Conservation (phyloP, 2,329 filamentous ascomycete species). For the Elsinoe batatas region DNA sequence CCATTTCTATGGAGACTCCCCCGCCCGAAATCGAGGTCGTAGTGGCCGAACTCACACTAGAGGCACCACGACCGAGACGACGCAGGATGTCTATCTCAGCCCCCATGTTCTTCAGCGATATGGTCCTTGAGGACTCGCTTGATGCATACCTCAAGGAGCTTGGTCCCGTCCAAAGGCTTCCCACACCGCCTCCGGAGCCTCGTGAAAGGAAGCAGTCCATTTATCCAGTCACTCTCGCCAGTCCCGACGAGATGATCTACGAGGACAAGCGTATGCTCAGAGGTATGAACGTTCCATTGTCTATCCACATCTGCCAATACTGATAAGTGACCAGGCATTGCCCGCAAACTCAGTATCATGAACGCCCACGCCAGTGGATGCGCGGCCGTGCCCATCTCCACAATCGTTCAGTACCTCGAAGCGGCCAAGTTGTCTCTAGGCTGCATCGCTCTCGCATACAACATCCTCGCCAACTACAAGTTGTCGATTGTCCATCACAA, state of each 20-base stretch:
- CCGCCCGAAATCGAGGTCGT: background rate
- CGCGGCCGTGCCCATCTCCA: slow-evolving; percentile 15
- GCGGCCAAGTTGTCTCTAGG: slow-evolving; percentile 22
- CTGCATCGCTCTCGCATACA: slow-evolving; percentile 23
- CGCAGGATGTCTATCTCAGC: slow-evolving; percentile 7
- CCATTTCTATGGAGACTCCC: slow-evolving; percentile 4
- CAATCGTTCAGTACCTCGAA: slow-evolving; percentile 20
- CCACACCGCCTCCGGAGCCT: slow-evolving; percentile 21
- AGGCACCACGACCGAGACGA: background rate
- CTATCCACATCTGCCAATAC: background rate
- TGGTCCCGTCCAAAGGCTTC: slow-evolving; percentile 23
- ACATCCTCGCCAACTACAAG: slow-evolving; percentile 21
- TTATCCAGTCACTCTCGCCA: slow-evolving; percentile 14
- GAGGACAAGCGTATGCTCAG: slow-evolving; percentile 13
- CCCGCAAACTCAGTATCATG: slow-evolving; percentile 6
- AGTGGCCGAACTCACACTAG: background rate
- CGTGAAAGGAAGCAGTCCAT: slow-evolving; percentile 15
- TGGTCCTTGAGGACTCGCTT: slow-evolving; percentile 15
- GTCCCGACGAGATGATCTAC: slow-evolving; percentile 17
- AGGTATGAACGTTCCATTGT: background rate
- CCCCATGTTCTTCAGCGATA: slow-evolving; percentile 10
- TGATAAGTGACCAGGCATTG: background rate
- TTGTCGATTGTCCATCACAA: slow-evolving; percentile 8
- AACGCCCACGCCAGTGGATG: slow-evolving; percentile 13
- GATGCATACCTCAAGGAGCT: slow-evolving; percentile 25